Base-by-base conservation (phyloP, 208 protist genomes). In the Leishmania gerbilli region DNA sequence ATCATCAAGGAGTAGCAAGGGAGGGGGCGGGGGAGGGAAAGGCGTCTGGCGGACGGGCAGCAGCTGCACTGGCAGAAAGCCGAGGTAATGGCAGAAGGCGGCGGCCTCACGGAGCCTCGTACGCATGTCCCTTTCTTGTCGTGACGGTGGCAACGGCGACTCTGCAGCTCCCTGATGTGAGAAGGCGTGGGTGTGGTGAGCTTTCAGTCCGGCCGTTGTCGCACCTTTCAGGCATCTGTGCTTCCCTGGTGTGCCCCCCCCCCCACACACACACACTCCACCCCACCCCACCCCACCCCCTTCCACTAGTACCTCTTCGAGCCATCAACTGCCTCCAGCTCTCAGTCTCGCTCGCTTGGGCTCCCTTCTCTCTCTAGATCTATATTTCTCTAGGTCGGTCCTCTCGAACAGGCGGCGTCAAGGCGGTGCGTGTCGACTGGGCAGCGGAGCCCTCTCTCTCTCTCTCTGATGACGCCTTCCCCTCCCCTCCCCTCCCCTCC, bases 1-100 rank as follows among this genome's bases (percentile, higher is more conserved):
- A 76, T 89, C 21, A 58, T 83, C 40, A 86, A 77, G 60, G 56
- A 27, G 4, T 86, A 79, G 68, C 31, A 27, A 42, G 24, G 56
- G 40, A 4, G 2, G 31, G 7, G 45, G 8, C 8, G 9, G 53
- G 2, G 74, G 24, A 1, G 21, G 37, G 37, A 6, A 31, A 5
- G 65, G 62, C 21, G 17, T 24, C 65, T 3, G 65, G 40, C 37
- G 1, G 24, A 37, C 6, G 11, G 11, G n/a, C 4, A 40, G 60
- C n/a, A n/a, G n/a, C 11, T 27, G 27, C 60, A 15, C 24, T 65
- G n/a, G 7, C 24, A 65, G n/a, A 65, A 21, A 34, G n/a, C 37
- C 9, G 64, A 47, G 4, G 9, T 4, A 69, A 45, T 11, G 17
- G 37, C 64, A 42, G 34, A n/a, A 69, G 34, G 3, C 0, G 65